Base-by-base conservation (phyloP, 306 rosid species). In the Hylodesmum podocarpum region DNA sequence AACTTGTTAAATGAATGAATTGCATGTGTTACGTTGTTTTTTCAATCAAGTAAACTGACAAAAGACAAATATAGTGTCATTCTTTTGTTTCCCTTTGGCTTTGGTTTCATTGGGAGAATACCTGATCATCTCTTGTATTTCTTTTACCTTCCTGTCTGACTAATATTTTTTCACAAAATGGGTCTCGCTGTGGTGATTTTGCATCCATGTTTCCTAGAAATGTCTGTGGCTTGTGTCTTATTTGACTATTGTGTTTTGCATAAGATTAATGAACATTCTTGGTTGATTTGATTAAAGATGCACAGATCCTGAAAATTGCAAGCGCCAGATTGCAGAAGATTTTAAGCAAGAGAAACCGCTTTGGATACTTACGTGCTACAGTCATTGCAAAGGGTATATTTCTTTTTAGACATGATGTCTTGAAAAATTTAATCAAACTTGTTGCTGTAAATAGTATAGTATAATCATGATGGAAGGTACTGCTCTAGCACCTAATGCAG, bases 321-420 rank as follows among this genome's bases (percentile, higher is more conserved):
- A 83, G 80, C 90, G 84, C 80, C 86, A 80, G 79, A 86, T 92
- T 41, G 89, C 63, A 46, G 92, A 89, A 61, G 97, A 95, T 87
- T 90, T 90, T 69, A 76, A 88, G 79, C 74, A 75, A 3, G 98
- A 92, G 89, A 89, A 82, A 68, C 97, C 98, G 12, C 81, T 92
- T 58, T 95, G 98, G 98, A 88, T 82, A 78, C 92, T 95, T 72
- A 90, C 97, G 1, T 92, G 97, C 91, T 95, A 92, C 13, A 73
- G 90, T 83, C 97, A 95, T 85, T 64, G 64, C 83, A 90, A 66
- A 89, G 82, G 88, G 98, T 91, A 89, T 76, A 49, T 62, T 33
- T 51, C 43, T 53, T 59, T 25, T 50, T 22, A 58, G 22, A 14
- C 43, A 36, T 36, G 25, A n/a, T 65, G 47, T 40, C 55, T 47